Percentiles rank a stretch among this genome's conserved stretches.
Conservation (phyloP, 1,139 yeast species). For the Sugiyamaella neomexicana region DNA sequence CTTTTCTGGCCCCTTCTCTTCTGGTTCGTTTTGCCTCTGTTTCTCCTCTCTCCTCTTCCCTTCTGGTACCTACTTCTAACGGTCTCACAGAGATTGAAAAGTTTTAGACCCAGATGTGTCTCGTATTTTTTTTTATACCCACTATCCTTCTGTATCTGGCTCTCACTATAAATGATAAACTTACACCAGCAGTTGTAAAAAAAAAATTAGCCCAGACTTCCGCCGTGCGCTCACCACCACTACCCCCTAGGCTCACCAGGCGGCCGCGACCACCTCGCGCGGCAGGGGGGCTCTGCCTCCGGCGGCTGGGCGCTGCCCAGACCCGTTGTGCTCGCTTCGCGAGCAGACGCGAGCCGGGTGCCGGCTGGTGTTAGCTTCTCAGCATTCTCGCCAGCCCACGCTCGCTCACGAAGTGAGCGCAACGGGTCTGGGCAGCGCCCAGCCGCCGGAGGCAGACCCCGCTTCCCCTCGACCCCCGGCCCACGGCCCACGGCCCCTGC, state of each 20-base stretch:
- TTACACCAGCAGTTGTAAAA: neutral
- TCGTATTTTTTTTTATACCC: neutral
- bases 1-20: neutral
- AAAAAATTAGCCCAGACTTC: neutral
- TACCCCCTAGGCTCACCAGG: neutral
- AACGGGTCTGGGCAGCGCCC: constrained; percentile 1
- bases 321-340: neutral
- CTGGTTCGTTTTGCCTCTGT: neutral
- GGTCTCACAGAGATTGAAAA: neutral
- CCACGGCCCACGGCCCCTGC: no score
- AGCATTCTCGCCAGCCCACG: neutral
- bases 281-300: no score
- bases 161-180: neutral
- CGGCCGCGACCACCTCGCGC: no score
- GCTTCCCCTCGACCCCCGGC: neutral
- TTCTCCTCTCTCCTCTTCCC: neutral
- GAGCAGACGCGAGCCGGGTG: no score
- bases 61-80: neutral
- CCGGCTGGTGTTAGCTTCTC: no score
- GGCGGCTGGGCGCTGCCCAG: neutral
- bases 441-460: neutral
- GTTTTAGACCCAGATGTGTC: neutral
- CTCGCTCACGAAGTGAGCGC: neutral
- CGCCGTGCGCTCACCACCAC: neutral
- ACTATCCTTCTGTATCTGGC: neutral